A percentile compares a stretch with the other conserved stretches of the same genome.
phyloP scores from a whole-genome alignment of 2,329 filamentous ascomycete species.

The Aureobasidium subglaciale region DNA sequence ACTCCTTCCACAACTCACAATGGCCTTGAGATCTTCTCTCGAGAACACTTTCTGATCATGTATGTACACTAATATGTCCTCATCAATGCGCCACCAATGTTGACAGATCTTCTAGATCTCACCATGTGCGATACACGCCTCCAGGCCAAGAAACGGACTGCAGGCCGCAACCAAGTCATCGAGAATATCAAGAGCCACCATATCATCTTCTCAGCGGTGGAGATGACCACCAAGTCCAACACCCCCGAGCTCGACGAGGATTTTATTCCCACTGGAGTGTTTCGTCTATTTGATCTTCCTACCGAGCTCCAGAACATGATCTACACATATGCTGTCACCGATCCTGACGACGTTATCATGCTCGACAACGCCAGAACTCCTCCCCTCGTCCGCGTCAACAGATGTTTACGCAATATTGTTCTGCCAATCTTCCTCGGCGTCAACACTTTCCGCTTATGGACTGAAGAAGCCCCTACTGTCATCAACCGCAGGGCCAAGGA shows the following conservation, averaged over 20 bases:
- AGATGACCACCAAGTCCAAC: neutral
- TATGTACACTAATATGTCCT: neutral
- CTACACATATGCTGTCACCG: neutral
- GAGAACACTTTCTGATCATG: neutral
- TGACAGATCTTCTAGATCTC: slow-evolving; percentile 1
- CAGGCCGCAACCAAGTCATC: neutral
- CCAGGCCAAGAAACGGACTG: neutral
- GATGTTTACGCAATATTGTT: neutral
- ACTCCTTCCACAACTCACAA: neutral
- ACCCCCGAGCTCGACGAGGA: neutral
- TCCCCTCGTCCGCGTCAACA: neutral
- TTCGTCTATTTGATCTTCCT: neutral
- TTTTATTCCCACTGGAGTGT: neutral
- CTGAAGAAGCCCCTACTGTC: neutral
- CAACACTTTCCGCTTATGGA: slow-evolving; percentile 2
- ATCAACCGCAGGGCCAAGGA: neutral
- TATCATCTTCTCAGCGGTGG: too few species aligned
- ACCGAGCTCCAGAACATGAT: slow-evolving; percentile 1
- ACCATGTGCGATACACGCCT: neutral
- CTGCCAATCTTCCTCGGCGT: neutral
- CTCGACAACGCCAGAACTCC: slow-evolving; percentile 2
- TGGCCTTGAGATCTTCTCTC: neutral
- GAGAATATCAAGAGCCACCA: neutral
- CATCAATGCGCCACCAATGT: neutral
- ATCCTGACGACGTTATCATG: neutral